Percentiles rank a stretch among this genome's conserved stretches.
phyloP scores from a whole-genome alignment of 345 rosid species.

The Salix koriyanagi region DNA sequence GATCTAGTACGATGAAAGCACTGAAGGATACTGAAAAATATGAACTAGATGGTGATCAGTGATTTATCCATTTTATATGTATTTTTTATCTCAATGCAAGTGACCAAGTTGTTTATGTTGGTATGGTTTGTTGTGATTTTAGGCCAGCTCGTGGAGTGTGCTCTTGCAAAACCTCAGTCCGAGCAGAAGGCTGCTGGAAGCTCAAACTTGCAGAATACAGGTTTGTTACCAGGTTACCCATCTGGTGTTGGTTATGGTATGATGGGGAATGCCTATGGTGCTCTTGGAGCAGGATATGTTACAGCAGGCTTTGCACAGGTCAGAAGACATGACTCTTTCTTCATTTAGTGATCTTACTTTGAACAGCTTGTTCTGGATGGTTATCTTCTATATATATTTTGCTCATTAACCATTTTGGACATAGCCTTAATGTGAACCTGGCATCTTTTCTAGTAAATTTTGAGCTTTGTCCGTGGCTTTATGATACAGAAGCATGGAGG shows the following conservation, averaged over 20 bases:
- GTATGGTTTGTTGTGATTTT: slow-evolving; percentile 18
- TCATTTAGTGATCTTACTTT: neutral
- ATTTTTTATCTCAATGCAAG: slow-evolving; percentile 1
- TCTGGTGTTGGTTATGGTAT: slow-evolving; percentile 66
- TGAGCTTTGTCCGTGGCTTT: neutral
- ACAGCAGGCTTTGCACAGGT: slow-evolving; percentile 75
- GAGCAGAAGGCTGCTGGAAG: slow-evolving; percentile 63
- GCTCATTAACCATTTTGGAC: neutral
- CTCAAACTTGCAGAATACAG: slow-evolving; percentile 49
- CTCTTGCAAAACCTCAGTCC: slow-evolving; percentile 90
- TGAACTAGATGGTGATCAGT: slow-evolving; percentile 69
- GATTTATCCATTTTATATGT: neutral
- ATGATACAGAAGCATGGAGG: neutral
- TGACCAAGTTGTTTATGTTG: neutral
- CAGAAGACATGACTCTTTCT: slow-evolving; percentile 14
- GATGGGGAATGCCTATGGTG: slow-evolving; percentile 59
- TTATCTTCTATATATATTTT: neutral
- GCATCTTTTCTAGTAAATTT: neutral
- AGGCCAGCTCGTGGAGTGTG: slow-evolving; percentile 88
- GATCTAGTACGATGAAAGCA: slow-evolving; percentile 87
- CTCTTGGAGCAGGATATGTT: slow-evolving; percentile 61
- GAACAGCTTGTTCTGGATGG: neutral
- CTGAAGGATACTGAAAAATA: slow-evolving; percentile 79
- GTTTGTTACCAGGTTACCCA: slow-evolving; percentile 64
- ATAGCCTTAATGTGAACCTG: neutral